Base-by-base conservation (phyloP, 2,329 filamentous ascomycete genomes). In the Thielaviopsis punctulata region DNA sequence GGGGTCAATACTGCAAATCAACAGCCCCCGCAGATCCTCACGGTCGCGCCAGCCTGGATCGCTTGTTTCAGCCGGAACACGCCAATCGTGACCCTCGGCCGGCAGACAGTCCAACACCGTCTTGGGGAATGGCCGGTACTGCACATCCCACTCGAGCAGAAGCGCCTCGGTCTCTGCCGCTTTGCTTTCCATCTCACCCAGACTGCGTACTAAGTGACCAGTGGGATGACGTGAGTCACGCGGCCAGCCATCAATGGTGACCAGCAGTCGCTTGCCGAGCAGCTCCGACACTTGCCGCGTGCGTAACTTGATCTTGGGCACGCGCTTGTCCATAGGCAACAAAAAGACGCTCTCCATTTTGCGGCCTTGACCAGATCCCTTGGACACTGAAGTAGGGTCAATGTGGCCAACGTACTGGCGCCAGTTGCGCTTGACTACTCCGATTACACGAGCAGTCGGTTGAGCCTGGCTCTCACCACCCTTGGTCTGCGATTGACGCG, bases 1-100 rank as follows among this genome's bases (percentile, higher is more conserved):
- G 48, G 92, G 92, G 63, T 98, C 92, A 61, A 98, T 98, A 68
- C 90, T 96, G 75, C 92, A 98, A 57, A 98, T 86, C 44, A 94
- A 73, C 12, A 95, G 77, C 58, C 82, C 80, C 59, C 92, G 78
- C 41, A 96, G 74, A 69, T 98, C 92, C 61, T 80, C 76, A 57
- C 92, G 76, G 58, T 84, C 85, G 59, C 75, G 80, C 92, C 92
- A 98, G 13, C 89, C 88, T 19, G 85, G 80, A 62, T 96, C 82
- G 1, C 86, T 82, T 52, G 72, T 76, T 62, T 76, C 84, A n/a
- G 73, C 69, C 0, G 92, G 92, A 2, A 98, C 90, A 62, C 75
- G 86, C 92, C 92, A 98, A 63, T 86, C 82, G 61, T 96, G 90
- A 1, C 92, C 92, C 67, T 96, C 88, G 25, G 77, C 72, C 8